phyloP scores from a whole-genome alignment of 2,329 filamentous ascomycete species.

The Thelonectria blattea region DNA sequence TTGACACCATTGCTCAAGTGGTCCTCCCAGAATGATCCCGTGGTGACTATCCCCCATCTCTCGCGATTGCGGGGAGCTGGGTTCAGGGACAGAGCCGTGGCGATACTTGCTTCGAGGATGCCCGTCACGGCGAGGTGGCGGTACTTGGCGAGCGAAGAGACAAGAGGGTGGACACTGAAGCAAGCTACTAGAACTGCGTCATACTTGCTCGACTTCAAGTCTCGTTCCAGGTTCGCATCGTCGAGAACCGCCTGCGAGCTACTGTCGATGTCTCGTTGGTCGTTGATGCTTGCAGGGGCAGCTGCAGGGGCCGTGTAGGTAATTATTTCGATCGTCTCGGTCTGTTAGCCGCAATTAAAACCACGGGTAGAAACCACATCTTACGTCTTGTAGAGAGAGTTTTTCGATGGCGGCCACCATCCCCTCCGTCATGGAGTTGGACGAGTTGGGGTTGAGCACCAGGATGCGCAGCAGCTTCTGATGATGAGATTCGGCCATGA shows the following conservation, averaged over 20 bases:
- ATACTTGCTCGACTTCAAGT: slow-evolving; percentile 53
- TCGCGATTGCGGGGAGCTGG: slow-evolving; percentile 39
- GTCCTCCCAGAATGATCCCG: slow-evolving; percentile 81
- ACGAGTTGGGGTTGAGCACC: slow-evolving; percentile 83
- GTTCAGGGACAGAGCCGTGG: slow-evolving; percentile 63
- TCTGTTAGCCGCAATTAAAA: slow-evolving; percentile 2
- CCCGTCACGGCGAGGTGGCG: slow-evolving; percentile 53
- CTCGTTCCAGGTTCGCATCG: slow-evolving; percentile 50
- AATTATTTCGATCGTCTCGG: slow-evolving; percentile 41
- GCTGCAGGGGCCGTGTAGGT: slow-evolving; percentile 69
- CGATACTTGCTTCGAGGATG: slow-evolving; percentile 86
- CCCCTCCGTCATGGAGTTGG: slow-evolving; percentile 71
- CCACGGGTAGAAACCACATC: slow-evolving; percentile 6
- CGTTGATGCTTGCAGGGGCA: slow-evolving; percentile 79
- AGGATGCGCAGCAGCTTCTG: slow-evolving; percentile 55
- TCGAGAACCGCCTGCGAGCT: slow-evolving; percentile 69
- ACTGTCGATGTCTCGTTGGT: slow-evolving; percentile 68
- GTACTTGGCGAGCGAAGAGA: slow-evolving; percentile 59
- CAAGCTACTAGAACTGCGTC: slow-evolving; percentile 88
- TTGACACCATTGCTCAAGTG: slow-evolving; percentile 72
- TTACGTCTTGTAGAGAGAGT: slow-evolving; percentile 42
- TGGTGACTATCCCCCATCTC: slow-evolving; percentile 87
- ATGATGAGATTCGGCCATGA: slow-evolving; percentile 32
- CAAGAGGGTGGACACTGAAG: slow-evolving; percentile 84
- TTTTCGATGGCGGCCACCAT: slow-evolving; percentile 58